These are phyloP conservation scores for Trichoderma sp. DNA, from an alignment of 2,329 filamentous ascomycete genomes.

Conservation along the genomic window DNA sequence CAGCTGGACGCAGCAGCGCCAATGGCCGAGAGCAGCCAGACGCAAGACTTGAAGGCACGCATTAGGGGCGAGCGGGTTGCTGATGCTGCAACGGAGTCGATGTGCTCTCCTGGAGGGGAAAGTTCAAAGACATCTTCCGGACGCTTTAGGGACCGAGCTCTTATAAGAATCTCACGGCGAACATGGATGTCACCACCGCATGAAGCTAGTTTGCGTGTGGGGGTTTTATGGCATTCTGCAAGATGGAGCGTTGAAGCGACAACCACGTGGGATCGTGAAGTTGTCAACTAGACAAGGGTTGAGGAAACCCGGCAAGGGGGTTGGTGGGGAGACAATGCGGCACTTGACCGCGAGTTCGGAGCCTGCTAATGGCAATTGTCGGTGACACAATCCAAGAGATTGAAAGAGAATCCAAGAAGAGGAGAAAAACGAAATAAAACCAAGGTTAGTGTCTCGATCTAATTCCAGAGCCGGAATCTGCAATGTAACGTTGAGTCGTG, in stretches of 20 bases:
- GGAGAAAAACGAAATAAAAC: too few relatives aligned
- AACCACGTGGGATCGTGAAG: constrained; percentile 6
- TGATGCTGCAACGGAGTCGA: not conserved
- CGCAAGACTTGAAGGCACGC: not conserved
- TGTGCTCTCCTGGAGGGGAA: not conserved
- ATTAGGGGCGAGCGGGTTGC: not conserved
- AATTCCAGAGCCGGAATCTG: not conserved
- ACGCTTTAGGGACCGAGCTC: not conserved
- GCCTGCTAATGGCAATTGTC: not conserved
- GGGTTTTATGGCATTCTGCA: not conserved
- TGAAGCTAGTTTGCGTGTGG: not conserved
- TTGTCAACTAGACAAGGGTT: not conserved
- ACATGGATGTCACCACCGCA: constrained; percentile 5
- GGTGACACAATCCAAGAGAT: not conserved
- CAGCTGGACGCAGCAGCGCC: not conserved
- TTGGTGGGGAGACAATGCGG: not conserved
- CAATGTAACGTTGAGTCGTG: not conserved
- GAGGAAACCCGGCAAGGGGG: not conserved
- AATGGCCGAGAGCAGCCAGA: constrained; percentile 12
- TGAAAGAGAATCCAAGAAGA: too few relatives aligned
- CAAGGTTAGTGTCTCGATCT: not conserved
- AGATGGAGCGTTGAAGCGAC: not conserved
- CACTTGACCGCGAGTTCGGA: not conserved
- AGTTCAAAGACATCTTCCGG: not conserved
- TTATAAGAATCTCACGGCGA: not conserved